These are phyloP conservation scores for Erysimum pusillum DNA, from an alignment of 441 rosid genomes.

Conservation along the genomic window DNA sequence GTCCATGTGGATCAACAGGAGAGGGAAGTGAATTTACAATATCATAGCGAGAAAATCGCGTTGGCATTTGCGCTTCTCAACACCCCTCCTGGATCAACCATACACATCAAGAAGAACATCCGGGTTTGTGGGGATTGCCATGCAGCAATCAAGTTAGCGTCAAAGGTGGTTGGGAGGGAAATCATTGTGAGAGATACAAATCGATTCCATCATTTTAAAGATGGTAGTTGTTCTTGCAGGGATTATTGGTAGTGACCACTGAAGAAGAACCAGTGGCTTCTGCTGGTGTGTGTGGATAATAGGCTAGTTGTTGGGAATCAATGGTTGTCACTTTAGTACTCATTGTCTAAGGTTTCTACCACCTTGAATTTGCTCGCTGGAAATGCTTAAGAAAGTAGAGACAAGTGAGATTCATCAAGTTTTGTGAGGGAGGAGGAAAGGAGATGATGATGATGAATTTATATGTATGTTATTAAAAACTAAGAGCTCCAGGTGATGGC, in stretches of 20 bases:
- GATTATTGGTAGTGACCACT: conserved; percentile 51
- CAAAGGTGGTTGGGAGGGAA: conserved; percentile 42
- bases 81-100: conserved; percentile 51
- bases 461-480: too few relatives aligned
- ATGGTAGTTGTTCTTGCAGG: conserved; percentile 52
- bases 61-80: conserved; percentile 54
- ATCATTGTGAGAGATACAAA: conserved; percentile 51
- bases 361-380: not conserved
- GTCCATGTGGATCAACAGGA: conserved; percentile 53
- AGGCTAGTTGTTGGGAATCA: not conserved
- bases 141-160: conserved; percentile 49
- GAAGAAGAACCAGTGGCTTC: conserved; percentile 26
- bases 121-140: conserved; percentile 56
- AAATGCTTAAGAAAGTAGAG: not conserved
- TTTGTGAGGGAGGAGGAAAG: too few relatives aligned
- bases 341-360: not conserved
- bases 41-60: conserved; percentile 56
- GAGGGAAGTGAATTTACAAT: conserved; percentile 48
- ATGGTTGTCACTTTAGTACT: not conserved
- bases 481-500: too few relatives aligned
- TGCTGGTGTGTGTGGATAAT: not conserved
- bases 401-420: too few relatives aligned
- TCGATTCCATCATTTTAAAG: conserved; percentile 51
- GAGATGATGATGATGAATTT: too few relatives aligned
- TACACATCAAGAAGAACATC: conserved; percentile 51